These are phyloP conservation scores for Nadsonia commutata DNA, from an alignment of 1,139 yeast genomes.

Conservation along the genomic window DNA sequence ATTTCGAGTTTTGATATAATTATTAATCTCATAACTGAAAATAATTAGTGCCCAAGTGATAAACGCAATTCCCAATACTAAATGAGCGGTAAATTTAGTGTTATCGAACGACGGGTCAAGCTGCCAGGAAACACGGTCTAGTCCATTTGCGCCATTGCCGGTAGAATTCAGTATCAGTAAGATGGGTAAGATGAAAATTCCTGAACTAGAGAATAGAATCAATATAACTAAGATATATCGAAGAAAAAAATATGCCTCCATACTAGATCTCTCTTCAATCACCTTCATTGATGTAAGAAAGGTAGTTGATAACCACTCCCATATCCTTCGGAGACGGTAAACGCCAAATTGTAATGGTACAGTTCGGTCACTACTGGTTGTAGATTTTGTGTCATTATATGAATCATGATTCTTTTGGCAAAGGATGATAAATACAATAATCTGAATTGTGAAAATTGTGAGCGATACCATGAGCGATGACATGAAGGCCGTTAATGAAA, in stretches of 20 bases:
- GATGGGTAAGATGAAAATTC: slow-evolving; percentile 59
- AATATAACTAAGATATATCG: slow-evolving; percentile 59
- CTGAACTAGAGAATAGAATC: slow-evolving; percentile 45
- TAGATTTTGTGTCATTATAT: slow-evolving; percentile 2
- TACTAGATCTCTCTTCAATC: slow-evolving; percentile 31
- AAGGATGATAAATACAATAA: slow-evolving; percentile 1
- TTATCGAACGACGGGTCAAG: slow-evolving; percentile 49
- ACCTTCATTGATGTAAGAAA: slow-evolving; percentile 1
- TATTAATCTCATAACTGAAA: slow-evolving; percentile 62
- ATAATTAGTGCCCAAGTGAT: slow-evolving; percentile 53
- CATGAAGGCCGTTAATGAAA: slow-evolving; percentile 4
- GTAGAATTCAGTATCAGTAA: slow-evolving; percentile 80
- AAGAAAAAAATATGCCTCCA: slow-evolving; percentile 79
- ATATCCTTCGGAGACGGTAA: slow-evolving; percentile 1
- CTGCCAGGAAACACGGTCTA: slow-evolving; percentile 69
- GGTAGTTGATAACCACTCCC: slow-evolving; percentile 3
- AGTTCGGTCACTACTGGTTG: slow-evolving; percentile 3
- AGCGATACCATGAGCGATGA: slow-evolving; percentile 3
- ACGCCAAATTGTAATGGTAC: slow-evolving; percentile 1
- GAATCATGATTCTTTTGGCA: too few species aligned
- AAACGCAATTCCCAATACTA: slow-evolving; percentile 53
- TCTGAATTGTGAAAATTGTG: slow-evolving; percentile 1
- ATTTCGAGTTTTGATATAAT: slow-evolving; percentile 64
- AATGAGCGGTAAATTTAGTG: slow-evolving; percentile 68
- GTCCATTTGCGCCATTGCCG: slow-evolving; percentile 37